phyloP scores from a whole-genome alignment of 352 stramenopile genomes.

The Pythium coloratum region DNA sequence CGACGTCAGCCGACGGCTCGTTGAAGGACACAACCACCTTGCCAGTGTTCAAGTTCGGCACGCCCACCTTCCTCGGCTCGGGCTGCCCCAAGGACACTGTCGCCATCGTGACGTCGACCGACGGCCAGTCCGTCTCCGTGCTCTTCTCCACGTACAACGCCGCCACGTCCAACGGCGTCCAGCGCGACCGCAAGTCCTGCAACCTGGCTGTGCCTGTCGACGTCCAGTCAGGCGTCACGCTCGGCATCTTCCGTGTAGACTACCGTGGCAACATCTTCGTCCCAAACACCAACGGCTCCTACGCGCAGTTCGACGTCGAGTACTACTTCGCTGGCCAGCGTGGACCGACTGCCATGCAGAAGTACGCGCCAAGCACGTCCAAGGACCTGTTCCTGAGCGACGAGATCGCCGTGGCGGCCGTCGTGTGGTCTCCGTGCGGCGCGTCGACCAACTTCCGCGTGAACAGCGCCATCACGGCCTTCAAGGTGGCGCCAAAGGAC shows the following conservation, averaged over 20 bases:
- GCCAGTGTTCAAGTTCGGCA: slow-evolving; percentile 24
- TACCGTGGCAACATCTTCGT: slow-evolving; percentile 49
- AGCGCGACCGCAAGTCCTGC: slow-evolving; percentile 40
- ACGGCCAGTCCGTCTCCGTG: slow-evolving; percentile 37
- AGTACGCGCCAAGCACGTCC: slow-evolving; percentile 33
- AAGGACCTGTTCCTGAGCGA: slow-evolving; percentile 51
- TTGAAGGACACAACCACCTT: no score
- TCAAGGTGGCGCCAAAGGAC: slow-evolving; percentile 26
- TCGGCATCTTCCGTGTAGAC: slow-evolving; percentile 45
- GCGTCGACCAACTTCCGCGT: slow-evolving; percentile 52
- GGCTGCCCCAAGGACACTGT: slow-evolving; percentile 35
- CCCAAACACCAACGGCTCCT: slow-evolving; percentile 31
- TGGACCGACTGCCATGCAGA: slow-evolving; percentile 33
- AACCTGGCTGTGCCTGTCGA: slow-evolving; percentile 44
- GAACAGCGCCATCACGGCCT: slow-evolving; percentile 47
- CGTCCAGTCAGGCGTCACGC: slow-evolving; percentile 29
- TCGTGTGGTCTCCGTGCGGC: slow-evolving; percentile 55
- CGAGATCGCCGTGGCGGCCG: slow-evolving; percentile 39
- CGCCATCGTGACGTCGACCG: slow-evolving; percentile 26
- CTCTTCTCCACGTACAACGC: slow-evolving; percentile 38
- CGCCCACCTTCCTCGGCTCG: slow-evolving; percentile 33
- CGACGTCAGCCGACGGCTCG: no score
- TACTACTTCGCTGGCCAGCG: slow-evolving; percentile 58
- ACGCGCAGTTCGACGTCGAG: slow-evolving; percentile 50
- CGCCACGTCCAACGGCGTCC: slow-evolving; percentile 29